Conservation (phyloP, 352 stramenopile species). For the Globisporangium sylvaticum region DNA sequence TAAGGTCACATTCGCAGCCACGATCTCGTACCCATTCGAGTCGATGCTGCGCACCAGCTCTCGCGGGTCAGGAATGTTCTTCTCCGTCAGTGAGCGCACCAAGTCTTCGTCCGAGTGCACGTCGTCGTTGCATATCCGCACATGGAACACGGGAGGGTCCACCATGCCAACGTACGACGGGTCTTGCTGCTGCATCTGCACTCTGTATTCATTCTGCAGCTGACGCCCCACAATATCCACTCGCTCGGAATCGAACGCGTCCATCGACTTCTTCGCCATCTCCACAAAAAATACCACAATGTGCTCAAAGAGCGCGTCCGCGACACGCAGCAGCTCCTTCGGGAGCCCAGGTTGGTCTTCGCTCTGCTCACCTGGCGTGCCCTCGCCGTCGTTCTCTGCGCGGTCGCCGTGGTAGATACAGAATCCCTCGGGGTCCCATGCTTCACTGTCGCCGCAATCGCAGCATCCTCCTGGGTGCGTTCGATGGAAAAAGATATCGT, state of each 20-base stretch:
- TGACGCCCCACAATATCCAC: conserved; percentile 49
- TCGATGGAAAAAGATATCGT: conserved; percentile 89
- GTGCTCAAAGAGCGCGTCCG: conserved; percentile 60
- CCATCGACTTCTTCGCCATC: conserved; percentile 69
- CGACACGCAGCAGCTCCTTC: conserved; percentile 41
- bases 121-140: conserved; percentile 97
- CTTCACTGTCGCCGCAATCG: conserved; percentile 98
- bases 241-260: conserved; percentile 60
- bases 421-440: conserved; percentile 94
- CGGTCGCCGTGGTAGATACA: conserved; percentile 87
- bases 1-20: conserved; percentile 47
- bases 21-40: conserved; percentile 66
- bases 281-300: conserved; percentile 71
- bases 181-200: conserved; percentile 19
- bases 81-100: conserved; percentile 86
- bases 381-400: conserved; percentile 18
- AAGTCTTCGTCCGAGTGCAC: conserved; percentile 98
- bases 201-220: conserved; percentile 28
- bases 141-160: conserved; percentile 62
- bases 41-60: conserved; percentile 72
- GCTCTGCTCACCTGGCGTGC: conserved; percentile 17
- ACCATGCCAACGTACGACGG: conserved; percentile 12
- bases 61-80: conserved; percentile 54
- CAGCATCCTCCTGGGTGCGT: conserved; percentile 89
- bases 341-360: conserved; percentile 26